Evolutionary conservation across 208 protist genomes (phyloP), one percentile per base, ranked within the genome.

Genomic region (Acanthamoeba culbertsoni): DNA sequence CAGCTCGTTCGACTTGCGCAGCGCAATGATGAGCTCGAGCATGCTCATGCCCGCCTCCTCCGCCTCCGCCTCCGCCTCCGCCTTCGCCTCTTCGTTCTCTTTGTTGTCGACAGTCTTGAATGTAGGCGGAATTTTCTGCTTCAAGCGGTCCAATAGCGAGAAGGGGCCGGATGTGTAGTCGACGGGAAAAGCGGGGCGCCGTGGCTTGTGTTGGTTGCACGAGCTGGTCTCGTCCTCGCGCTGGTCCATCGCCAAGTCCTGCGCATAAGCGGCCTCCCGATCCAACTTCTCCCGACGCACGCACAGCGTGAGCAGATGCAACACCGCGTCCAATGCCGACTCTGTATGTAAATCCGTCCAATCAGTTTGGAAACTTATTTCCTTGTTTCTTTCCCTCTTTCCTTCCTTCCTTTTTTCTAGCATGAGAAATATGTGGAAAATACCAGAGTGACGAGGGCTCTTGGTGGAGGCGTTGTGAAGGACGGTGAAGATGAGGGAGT

Each of bases 291-390:
- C 71, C 6, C 35, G 71, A 42, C 71, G 71, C 16, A 82, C 40
- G n/a, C 71, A 82, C 20, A 82, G 40, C 35, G 35, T 82, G 43
- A 82, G 71, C 71, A 82, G 6, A 51, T 82, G 71, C 71, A 82
- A 42, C 3, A 42, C 40, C 20, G 37, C 71, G 43, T 82, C 71
- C 43, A 82, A 23, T 18, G 31, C n/a, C 42, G 43, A 82, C 23
- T 82, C 71, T 82, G 71, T 23, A 3, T 6, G 31, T 20, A 7
- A 59, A 59, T 8, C 51, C 18, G 10, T 59, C 3, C 5, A 68
- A 35, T 31, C n/a, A 31, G n/a, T n/a, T n/a, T n/a, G n/a, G n/a
- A n/a, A n/a, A n/a, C n/a, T n/a, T n/a, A n/a, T n/a, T n/a, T n/a
- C n/a, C n/a, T n/a, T n/a, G n/a, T n/a, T n/a, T n/a, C n/a, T n/a